A percentile compares a stretch with the other conserved stretches of the same genome.
phyloP scores from a whole-genome alignment of 306 rosid species.

The Castanopsis chinensis region DNA sequence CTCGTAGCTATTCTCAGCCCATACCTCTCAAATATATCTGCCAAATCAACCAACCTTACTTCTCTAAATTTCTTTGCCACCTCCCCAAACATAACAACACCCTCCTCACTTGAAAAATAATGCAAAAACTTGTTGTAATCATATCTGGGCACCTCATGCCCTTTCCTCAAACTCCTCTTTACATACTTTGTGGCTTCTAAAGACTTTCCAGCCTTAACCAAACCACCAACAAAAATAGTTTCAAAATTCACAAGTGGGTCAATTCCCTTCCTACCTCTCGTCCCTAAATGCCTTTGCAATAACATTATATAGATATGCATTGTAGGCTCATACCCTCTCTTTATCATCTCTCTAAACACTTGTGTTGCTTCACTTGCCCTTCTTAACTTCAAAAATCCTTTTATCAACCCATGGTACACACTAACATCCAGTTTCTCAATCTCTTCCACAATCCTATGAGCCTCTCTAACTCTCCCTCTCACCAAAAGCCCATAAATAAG shows the following conservation, averaged over 20 bases:
- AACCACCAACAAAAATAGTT: conserved; percentile 74
- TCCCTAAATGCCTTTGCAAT: conserved; percentile 78
- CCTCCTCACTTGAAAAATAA: conserved; percentile 74
- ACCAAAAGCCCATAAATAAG: conserved; percentile 53
- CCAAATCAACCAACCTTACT: conserved; percentile 80
- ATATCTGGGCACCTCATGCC: conserved; percentile 85
- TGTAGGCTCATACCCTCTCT: conserved; percentile 44
- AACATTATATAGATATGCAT: conserved; percentile 43
- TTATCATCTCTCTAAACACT: conserved; percentile 67
- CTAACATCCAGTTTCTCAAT: conserved; percentile 40
- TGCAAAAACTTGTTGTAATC: conserved; percentile 78
- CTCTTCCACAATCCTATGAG: conserved; percentile 1
- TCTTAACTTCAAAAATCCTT: conserved; percentile 70
- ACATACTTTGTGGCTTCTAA: conserved; percentile 75
- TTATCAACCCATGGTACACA: conserved; percentile 69
- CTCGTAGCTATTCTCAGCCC: conserved; percentile 85
- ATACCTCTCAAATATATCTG: conserved; percentile 74
- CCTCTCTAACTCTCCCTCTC: not conserved
- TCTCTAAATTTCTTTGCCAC: conserved; percentile 72
- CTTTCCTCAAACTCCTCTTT: conserved; percentile 37
- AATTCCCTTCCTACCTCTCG: conserved; percentile 59
- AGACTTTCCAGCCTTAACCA: conserved; percentile 45
- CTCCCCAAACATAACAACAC: conserved; percentile 70
- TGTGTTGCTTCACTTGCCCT: conserved; percentile 72
- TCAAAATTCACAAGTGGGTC: conserved; percentile 79